Evolutionary conservation across 2,329 filamentous ascomycete genomes (phyloP).

Genomic region (Rutstroemia sp.): DNA sequence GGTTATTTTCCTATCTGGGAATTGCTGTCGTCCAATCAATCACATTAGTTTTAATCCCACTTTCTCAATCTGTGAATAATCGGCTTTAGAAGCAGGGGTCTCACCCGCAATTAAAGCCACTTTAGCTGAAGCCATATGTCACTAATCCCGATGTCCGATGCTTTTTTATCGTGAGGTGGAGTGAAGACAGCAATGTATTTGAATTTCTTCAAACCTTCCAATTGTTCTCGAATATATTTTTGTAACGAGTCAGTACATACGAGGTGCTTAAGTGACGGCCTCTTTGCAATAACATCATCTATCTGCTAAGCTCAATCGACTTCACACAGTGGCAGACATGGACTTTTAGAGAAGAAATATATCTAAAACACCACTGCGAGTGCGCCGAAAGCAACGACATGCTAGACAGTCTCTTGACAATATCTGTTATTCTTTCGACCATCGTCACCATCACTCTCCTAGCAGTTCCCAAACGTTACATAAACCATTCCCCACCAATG

Average conservation of each 20-base stretch:
- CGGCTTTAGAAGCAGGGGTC: neutral
- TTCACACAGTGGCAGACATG: neutral
- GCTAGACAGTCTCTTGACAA: constrained; percentile 24
- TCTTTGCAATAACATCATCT: too few species aligned
- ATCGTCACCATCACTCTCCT: constrained; percentile 28
- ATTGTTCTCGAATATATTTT: neutral
- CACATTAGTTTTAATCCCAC: neutral
- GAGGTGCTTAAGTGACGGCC: too few species aligned
- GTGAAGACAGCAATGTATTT: neutral
- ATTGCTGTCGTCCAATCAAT: neutral
- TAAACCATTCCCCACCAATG: constrained; percentile 30
- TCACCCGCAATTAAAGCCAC: neutral
- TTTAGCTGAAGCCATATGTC: neutral
- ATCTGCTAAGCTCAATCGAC: too few species aligned
- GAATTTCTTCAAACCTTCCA: neutral
- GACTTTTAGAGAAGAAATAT: neutral
- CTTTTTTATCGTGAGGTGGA: neutral
- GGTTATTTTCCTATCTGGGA: neutral
- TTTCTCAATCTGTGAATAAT: neutral
- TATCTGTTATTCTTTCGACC: constrained; percentile 27
- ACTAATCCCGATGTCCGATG: neutral
- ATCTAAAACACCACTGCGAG: neutral
- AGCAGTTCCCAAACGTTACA: constrained; percentile 32
- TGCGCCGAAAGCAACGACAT: constrained; percentile 16
- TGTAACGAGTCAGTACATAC: too few species aligned